Evolutionary conservation across 345 rosid species (phyloP), one percentile per base, ranked within the genome.

Genomic region (Erucastrum elatum): DNA sequence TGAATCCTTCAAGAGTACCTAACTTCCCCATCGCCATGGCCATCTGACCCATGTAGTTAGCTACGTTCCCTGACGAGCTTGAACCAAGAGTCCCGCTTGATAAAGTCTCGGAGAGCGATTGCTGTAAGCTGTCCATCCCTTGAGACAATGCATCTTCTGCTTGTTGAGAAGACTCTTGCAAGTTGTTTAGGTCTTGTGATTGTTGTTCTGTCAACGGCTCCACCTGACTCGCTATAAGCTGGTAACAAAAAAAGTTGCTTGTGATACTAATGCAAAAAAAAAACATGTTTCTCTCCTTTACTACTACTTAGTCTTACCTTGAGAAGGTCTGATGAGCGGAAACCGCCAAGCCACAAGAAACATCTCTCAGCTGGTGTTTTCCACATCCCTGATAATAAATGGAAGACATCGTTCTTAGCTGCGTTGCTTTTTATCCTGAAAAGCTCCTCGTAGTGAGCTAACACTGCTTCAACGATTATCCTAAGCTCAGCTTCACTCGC

Each of bases 21-120:
- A 94, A 88, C 78, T 91, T 94, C 76, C 98, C 98, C 98, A 94
- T 94, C 16, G 98, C 98, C 98, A 92, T 91, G 15, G 98, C 98
- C 98, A 94, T 94, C 83, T 91, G 98, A 77, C 98, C 98, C 98
- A 94, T 94, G 78, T 94, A 94, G 81, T 85, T 91, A 26, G 97
- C 97, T 1, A 94, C 96, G 64, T 90, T 87, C 34, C 90, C 94
- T 15, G 94, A 88, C 27, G 97, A 71, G 26, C 95, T 92, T 16
- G 94, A 85, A 74, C 83, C 86, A 51, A 92, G 87, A 55, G 94
- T 76, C 53, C 96, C 96, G 65, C 74, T 90, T 56, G 98, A 85
- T 77, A 94, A 80, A 2, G 98, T 94, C 82, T 90, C 98, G 0
- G 96, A 87, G 15, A 94, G 83, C 71, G 98, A 94, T 82, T 90